phyloP scores from a whole-genome alignment of 2,329 filamentous ascomycete species.

The Tolypocladium endophyticum region DNA sequence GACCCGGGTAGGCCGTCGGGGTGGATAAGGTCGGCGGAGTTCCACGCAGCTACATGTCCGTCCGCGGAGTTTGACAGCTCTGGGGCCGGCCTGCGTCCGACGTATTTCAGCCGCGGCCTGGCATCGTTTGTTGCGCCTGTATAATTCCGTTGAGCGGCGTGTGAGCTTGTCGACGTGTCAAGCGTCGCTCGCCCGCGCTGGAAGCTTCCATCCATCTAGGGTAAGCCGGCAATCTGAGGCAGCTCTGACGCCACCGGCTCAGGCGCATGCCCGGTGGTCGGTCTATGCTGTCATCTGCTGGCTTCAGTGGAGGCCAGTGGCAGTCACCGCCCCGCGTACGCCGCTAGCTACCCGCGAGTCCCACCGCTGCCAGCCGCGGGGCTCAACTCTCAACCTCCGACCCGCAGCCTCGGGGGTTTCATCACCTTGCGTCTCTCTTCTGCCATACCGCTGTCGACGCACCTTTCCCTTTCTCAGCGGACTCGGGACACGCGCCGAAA shows the following conservation, averaged over 20 bases:
- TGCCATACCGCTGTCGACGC: not conserved
- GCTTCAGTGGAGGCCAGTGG: not conserved
- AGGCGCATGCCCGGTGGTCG: not conserved
- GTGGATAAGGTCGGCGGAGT: not conserved
- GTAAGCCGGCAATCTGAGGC: not conserved
- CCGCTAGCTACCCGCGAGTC: not conserved
- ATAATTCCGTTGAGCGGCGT: not conserved
- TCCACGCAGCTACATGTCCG: not conserved
- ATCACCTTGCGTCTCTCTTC: not conserved
- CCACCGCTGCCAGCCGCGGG: not conserved
- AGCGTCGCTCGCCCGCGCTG: not conserved
- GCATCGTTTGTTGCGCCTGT: not conserved
- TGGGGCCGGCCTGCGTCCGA: not conserved
- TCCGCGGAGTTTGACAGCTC: not conserved
- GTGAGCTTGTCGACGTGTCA: not conserved
- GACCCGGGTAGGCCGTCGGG: not conserved
- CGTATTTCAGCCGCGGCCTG: not conserved
- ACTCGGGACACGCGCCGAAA: slow-evolving; percentile 8
- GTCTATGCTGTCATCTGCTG: not conserved
- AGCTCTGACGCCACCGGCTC: not conserved
- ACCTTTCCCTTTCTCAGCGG: not conserved
- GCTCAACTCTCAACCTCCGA: not conserved
- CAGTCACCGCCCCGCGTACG: not conserved
- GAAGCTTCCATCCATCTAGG: not conserved
- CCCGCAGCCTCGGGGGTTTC: not conserved